Base-by-base conservation (phyloP, 331 rosid species). In the Ulmus americana region DNA sequence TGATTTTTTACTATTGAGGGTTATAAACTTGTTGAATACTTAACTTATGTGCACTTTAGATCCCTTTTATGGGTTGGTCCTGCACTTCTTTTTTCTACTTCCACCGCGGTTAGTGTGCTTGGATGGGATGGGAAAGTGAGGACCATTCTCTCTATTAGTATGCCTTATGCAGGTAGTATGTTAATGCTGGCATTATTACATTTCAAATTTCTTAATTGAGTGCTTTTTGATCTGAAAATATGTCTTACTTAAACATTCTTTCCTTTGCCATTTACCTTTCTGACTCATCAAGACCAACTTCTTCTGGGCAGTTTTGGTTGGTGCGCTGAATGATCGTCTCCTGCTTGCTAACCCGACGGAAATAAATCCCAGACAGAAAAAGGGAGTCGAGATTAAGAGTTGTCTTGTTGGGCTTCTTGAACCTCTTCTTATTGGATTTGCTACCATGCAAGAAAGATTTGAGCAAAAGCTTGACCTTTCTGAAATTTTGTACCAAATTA, bases 51-150 rank as follows among this genome's bases (percentile, higher is more conserved):
- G 72, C 78, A 94, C 95, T 94, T 83, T 76, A 86, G 95, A 87
- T 94, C 99, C 2, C 90, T 94, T 57, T 71, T 94, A 73, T 94
- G 99, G 96, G 84, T 90, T 73, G 99, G 99, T 56, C 99, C 99
- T 39, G 95, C 97, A 45, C 95, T 94, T 79, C 88, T 94, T 55
- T 94, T 89, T 82, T 90, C 97, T 74, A 94, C 97, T 64, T 77
- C 99, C 77, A 82, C 97, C 10, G 83, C 91, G 50, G 74, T 94
- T 72, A 87, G 85, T 71, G 71, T 87, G 56, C 99, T 94, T 69
- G 99, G 99, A 73, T 94, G 97, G 99, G 99, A 94, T 70, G 96
- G 97, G 65, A 94, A 87, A 82, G 97, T 81, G 68, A 83, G 97
- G 79, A 84, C 88, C 72, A 87, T 90, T 79, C 90, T 90, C 64